Evolutionary conservation across 352 stramenopile genomes (phyloP).

Genomic region (Pythium utonaiense): DNA sequence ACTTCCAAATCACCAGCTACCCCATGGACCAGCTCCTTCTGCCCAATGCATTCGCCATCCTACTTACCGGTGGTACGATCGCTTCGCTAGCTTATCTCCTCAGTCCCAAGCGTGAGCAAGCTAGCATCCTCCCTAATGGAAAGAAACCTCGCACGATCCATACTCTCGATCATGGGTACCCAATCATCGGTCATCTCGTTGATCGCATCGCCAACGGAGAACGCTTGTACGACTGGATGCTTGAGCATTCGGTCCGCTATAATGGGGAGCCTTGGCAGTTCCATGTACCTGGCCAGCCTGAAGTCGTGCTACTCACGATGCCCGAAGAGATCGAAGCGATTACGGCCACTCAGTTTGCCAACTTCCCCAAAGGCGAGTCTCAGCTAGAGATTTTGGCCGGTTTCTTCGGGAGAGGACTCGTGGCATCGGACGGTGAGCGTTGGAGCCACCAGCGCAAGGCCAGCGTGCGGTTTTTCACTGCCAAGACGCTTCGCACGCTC

Average conservation of each 20-base stretch:
- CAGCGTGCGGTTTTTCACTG: conserved; percentile 29
- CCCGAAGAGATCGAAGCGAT: conserved; percentile 28
- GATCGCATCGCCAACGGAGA: no score
- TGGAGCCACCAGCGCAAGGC: conserved; percentile 32
- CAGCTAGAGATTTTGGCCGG: conserved; percentile 16
- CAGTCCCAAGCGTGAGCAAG: no score
- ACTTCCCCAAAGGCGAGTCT: conserved; percentile 28
- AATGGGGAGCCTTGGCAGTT: conserved; percentile 21
- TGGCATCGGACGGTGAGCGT: conserved; percentile 24
- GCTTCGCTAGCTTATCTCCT: no score
- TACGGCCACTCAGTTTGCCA: conserved; percentile 30
- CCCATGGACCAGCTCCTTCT: no score
- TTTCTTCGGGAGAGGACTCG: conserved; percentile 23
- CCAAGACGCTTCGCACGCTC: conserved; percentile 21
- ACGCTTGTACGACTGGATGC: no score
- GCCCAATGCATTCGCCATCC: no score
- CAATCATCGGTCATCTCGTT: no score
- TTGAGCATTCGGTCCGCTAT: neutral
- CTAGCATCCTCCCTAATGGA: no score
- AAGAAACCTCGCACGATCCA: no score
- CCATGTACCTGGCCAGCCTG: conserved; percentile 9
- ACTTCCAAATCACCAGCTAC: no score
- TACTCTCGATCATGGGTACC: no score
- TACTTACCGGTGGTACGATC: no score
- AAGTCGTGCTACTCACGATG: conserved; percentile 23